These are phyloP conservation scores for Trichothecium sympodiale DNA, from an alignment of 2,329 filamentous ascomycete genomes.

Conservation along the genomic window DNA sequence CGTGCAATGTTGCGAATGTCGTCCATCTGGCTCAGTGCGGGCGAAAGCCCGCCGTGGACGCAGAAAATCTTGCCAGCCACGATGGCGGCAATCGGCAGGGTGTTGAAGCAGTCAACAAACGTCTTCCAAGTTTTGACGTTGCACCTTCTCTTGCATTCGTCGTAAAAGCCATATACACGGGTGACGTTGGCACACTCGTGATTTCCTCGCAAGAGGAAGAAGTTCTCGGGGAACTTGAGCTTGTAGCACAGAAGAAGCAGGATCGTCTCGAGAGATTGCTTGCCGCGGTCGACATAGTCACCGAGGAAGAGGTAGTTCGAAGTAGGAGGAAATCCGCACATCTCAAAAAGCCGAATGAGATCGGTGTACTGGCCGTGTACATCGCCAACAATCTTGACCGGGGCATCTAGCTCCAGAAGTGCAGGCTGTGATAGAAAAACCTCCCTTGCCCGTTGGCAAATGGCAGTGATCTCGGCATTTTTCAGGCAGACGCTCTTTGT, in stretches of 20 bases:
- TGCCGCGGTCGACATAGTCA: conserved; percentile 93
- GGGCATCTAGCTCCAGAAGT: conserved; percentile 80
- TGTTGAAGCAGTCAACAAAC: conserved; percentile 94
- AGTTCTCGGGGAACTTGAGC: conserved; percentile 94
- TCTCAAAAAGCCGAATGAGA: conserved; percentile 92
- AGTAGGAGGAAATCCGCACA: conserved; percentile 90
- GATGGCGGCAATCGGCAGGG: conserved; percentile 88
- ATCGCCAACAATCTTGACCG: conserved; percentile 96
- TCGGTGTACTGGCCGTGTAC: conserved; percentile 96
- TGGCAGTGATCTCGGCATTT: conserved; percentile 92
- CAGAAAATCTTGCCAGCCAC: conserved; percentile 97
- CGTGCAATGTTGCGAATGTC: conserved; percentile 93
- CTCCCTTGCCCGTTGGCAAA: conserved; percentile 82
- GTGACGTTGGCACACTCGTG: conserved; percentile 97
- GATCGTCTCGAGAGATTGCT: conserved; percentile 92
- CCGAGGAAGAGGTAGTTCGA: conserved; percentile 91
- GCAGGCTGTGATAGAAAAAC: conserved; percentile 86
- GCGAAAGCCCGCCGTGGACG: conserved; percentile 89
- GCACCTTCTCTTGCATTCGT: conserved; percentile 92
- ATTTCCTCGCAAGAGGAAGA: conserved; percentile 88
- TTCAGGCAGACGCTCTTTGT: conserved; percentile 96
- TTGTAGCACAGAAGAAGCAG: conserved; percentile 90
- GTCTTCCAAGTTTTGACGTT: conserved; percentile 99
- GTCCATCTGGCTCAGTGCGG: conserved; percentile 91
- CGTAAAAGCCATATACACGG: conserved; percentile 93